Base-by-base conservation (phyloP, 495 filamentous ascomycete species). In the Terfezia claveryi region DNA sequence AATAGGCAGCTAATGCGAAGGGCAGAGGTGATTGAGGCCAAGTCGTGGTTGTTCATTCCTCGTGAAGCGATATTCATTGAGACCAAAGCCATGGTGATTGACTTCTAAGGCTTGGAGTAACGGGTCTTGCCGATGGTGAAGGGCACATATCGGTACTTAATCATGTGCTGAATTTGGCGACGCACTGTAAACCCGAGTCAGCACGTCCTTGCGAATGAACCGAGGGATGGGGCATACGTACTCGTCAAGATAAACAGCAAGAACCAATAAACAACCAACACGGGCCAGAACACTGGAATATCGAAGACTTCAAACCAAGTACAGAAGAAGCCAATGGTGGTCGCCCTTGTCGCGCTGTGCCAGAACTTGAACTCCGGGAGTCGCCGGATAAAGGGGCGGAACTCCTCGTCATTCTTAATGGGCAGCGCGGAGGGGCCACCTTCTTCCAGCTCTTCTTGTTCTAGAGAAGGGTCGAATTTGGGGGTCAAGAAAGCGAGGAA, bases 331-430 rank as follows among this genome's bases (percentile, higher is more conserved):
- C 75, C 80, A 62, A 95, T 85, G 55, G 73, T 61, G 64, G 95
- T 76, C 51, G 91, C 91, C 62, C 85, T 79, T 57, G 91, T 95
- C 49, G 87, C 87, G 53, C 82, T 79, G 68, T 95, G 81, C 91
- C 91, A 98, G 77, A 98, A 98, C 76, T 96, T 98, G 77, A 98
- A 98, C 71, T 98, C 91, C 23, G 91, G 91, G 23, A 98, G 79
- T 49, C 91, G 78, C 60, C 91, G 75, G 67, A 98, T 94, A 66
- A 98, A 98, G 2, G 91, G 91, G 41, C 86, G 78, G 74, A 98
- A 98, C 71, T 98, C 91, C 60, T 96, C 86, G 66, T 94, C 87
- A 60, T 87, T 78, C 72, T 93, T 94, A 38, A 86, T 94, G 9
- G 91, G 91, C 12, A 98, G 80, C 36, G 76, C 73, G 55, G 74